Evolutionary conservation across 805 yeast genomes (phyloP), one percentile per base, ranked within the genome.

Genomic region (Cyberlindnera mississippiensis): DNA sequence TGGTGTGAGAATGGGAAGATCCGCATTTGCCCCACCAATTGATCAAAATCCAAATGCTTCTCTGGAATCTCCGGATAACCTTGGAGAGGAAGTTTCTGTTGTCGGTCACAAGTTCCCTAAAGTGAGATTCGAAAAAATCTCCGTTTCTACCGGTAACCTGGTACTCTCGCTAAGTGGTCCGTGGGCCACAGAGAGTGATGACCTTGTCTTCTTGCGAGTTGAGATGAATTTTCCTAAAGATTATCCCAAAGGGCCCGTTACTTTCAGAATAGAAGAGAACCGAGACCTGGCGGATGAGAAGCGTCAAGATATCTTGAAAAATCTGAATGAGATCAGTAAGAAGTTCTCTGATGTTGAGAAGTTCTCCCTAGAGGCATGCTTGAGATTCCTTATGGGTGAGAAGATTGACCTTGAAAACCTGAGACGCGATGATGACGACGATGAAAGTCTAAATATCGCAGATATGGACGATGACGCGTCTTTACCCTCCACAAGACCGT

Each of bases 61-160:
- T 38, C 67, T 65, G 17, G 68, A 63, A 15, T 49, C 58, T 10
- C 73, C 78, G 4, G 76, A 81, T 18, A 88, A 87, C 55, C 62
- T 91, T 19, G 96, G 96, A 6, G 96, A 90, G 61, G 99, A 91
- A 61, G 89, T 93, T 2, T 83, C 95, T 49, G 69, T 77, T 14
- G 88, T 89, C 6, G 95, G 96, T 3, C 89, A 83, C 52, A 86
- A 85, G 52, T 89, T 90, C 58, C 96, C 96, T 1, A 87, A 84
- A 51, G 74, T 93, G 3, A 67, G 81, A 2, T 89, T 93, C 60
- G 98, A 91, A 56, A 80, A 80, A 51, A 89, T 93, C 6, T 81
- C 93, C 2, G 95, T 91, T 0, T 78, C 95, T 0, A 83, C 95
- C 0, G 96, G 98, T 31, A 79, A 73, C 24, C 66, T 90, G 42